phyloP scores from a whole-genome alignment of 2,329 filamentous ascomycete species.

The Epicoccum nigrum region DNA sequence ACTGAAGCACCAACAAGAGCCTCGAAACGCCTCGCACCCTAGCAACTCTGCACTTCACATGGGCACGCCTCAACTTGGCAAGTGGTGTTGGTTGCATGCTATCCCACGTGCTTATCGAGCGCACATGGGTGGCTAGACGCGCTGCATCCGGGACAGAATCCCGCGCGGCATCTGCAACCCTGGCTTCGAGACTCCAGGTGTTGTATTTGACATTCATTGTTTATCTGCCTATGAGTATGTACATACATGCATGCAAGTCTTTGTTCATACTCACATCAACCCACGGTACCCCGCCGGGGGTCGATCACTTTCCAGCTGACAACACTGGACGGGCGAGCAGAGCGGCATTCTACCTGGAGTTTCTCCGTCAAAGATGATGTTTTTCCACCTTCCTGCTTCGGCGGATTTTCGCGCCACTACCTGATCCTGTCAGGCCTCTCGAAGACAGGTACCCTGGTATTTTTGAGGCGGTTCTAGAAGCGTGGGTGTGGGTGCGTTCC shows the following conservation, averaged over 20 bases:
- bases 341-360: not conserved
- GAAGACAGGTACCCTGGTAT: not conserved
- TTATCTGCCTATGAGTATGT: too few species aligned
- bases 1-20: slow-evolving; percentile 25
- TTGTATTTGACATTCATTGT: not conserved
- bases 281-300: slow-evolving; percentile 12
- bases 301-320: not conserved
- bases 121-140: slow-evolving; percentile 10
- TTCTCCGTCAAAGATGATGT: slow-evolving; percentile 12
- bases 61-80: slow-evolving; percentile 38
- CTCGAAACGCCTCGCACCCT: slow-evolving; percentile 26
- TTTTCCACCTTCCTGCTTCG: slow-evolving; percentile 8
- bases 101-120: slow-evolving; percentile 46
- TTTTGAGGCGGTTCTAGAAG: slow-evolving; percentile 13
- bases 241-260: not conserved
- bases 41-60: slow-evolving; percentile 37
- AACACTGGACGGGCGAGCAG: not conserved
- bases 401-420: not conserved
- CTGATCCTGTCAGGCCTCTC: not conserved
- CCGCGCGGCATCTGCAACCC: not conserved
- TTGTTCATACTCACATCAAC: not conserved
- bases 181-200: not conserved
- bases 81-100: slow-evolving; percentile 25
- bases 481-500: slow-evolving; percentile 12
- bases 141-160: slow-evolving; percentile 1